Evolutionary conservation across 164 flowering plant species (phyloP).

Genomic region (Stephania cephalantha): DNA sequence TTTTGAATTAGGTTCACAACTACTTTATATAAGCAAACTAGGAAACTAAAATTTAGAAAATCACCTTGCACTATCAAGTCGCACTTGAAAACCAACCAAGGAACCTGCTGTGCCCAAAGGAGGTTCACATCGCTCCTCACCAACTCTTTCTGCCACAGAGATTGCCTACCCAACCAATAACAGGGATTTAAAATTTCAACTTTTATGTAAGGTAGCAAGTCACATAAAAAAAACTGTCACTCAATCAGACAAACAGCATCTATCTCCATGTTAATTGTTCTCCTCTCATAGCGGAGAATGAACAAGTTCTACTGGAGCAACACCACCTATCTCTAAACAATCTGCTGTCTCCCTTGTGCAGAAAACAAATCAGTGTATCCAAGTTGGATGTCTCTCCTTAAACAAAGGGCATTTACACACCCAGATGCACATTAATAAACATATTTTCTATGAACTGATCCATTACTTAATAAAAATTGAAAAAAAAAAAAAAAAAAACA

Average conservation of each 20-base stretch:
- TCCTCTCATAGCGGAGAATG: too few species aligned
- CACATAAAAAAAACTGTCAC: too few species aligned
- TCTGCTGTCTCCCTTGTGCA: too few species aligned
- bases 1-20: background rate
- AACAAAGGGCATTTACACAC: too few species aligned
- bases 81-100: slow-evolving; percentile 96
- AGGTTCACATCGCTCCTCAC: slow-evolving; percentile 86
- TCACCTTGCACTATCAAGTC: slow-evolving; percentile 88
- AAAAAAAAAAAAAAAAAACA: background rate
- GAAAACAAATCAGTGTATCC: too few species aligned
- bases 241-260: too few species aligned
- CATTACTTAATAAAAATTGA: background rate
- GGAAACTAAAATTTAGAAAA: slow-evolving; percentile 3
- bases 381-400: too few species aligned
- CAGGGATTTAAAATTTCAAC: background rate
- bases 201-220: background rate
- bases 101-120: slow-evolving; percentile 71
- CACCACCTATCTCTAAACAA: too few species aligned
- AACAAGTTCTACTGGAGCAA: too few species aligned
- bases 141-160: slow-evolving; percentile 94
- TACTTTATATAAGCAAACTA: background rate
- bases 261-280: too few species aligned
- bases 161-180: slow-evolving; percentile 45
- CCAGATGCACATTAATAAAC: too few species aligned
- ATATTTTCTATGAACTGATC: too few species aligned